Evolutionary conservation across 1,284 basidiomycete species (phyloP).

Genomic region (Agroathelia rolfsii): DNA sequence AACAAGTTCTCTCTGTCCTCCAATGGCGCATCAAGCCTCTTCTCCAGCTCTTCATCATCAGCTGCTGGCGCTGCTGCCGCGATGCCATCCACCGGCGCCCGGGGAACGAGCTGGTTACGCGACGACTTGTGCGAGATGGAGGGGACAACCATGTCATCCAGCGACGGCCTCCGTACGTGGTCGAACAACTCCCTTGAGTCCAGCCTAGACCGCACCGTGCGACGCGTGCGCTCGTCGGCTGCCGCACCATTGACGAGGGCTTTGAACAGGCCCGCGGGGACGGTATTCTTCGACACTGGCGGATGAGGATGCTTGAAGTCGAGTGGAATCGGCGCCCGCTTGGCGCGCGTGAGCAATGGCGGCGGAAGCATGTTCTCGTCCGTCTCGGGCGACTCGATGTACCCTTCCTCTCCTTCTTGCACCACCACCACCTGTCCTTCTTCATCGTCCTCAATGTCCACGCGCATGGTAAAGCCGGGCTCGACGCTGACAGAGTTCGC

Average conservation of each 20-base stretch:
- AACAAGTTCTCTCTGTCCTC: constrained; percentile 39
- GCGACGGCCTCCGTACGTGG: constrained; percentile 52
- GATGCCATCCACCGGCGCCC: constrained; percentile 20
- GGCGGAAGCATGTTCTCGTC: constrained; percentile 23
- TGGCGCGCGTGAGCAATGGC: constrained; percentile 26
- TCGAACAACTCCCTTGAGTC: constrained; percentile 56
- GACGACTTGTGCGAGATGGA: constrained; percentile 51
- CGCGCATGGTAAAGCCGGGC: no score
- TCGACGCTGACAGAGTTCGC: no score
- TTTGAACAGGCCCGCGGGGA: constrained; percentile 77
- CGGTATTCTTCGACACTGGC: constrained; percentile 59
- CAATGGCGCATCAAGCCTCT: constrained; percentile 13
- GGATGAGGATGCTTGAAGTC: constrained; percentile 59
- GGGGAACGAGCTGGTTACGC: constrained; percentile 36
- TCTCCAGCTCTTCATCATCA: no score
- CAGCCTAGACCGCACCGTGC: constrained; percentile 61
- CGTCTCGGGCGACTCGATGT: constrained; percentile 18
- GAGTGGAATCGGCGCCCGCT: constrained; percentile 67
- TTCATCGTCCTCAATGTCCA: background rate
- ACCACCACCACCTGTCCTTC: background rate
- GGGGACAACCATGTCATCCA: constrained; percentile 64
- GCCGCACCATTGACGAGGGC: constrained; percentile 47
- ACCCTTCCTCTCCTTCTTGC: no score
- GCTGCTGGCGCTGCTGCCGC: constrained; percentile 15
- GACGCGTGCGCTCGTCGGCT: constrained; percentile 60